Evolutionary conservation across 768 basidiomycete species (phyloP).

Genomic region (Suillus plorans): DNA sequence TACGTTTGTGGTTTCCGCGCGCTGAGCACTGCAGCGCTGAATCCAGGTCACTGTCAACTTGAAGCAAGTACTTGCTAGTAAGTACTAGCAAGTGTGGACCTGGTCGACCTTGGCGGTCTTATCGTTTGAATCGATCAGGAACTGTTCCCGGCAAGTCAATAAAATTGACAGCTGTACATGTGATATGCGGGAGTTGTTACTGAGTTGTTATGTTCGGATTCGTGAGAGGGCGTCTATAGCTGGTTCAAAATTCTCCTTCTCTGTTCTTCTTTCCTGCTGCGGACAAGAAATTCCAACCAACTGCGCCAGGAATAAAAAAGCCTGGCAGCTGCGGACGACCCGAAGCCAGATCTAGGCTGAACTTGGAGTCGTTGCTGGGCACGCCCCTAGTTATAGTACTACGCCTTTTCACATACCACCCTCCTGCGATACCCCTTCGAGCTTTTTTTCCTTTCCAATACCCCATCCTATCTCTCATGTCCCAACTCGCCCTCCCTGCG

Average conservation of each 20-base stretch:
- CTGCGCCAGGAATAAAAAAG: constrained; percentile 2
- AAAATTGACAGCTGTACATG: constrained; percentile 1
- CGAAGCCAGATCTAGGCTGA: background rate
- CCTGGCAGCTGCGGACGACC: constrained; percentile 9
- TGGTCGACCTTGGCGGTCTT: background rate
- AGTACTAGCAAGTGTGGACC: no score
- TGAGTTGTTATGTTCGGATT: constrained; percentile 3
- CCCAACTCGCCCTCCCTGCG: constrained; percentile 15
- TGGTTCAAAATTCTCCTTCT: background rate
- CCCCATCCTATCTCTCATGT: constrained; percentile 23
- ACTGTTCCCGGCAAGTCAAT: background rate
- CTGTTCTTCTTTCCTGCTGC: constrained; percentile 1
- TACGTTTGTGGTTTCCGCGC: no score
- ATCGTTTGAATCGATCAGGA: background rate
- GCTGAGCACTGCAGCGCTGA: no score
- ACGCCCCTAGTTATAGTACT: background rate
- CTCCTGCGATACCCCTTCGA: constrained; percentile 4
- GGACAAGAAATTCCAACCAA: background rate
- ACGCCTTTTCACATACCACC: constrained; percentile 6
- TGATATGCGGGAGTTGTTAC: constrained; percentile 7
- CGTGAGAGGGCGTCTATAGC: constrained; percentile 3
- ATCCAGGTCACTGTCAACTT: no score
- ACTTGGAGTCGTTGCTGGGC: constrained; percentile 3
- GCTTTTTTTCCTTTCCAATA: constrained; percentile 17
- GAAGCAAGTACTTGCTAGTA: no score